Conservation (phyloP, 2,329 filamentous ascomycete species). For the Rhytidhysteron rufulum region DNA sequence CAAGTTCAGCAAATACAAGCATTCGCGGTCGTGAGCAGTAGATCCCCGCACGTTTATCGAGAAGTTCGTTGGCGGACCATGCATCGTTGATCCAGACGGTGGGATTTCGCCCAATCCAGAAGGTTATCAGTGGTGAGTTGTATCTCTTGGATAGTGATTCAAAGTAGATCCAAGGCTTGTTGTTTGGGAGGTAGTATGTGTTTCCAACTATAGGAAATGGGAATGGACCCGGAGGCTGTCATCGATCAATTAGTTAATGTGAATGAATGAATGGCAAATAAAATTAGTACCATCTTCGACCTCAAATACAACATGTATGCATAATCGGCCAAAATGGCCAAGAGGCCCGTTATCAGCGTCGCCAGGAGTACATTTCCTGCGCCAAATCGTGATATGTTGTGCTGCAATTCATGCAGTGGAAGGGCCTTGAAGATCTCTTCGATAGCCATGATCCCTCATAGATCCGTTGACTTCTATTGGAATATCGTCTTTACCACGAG, state of each 20-base stretch:
- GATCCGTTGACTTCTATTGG: too few relatives aligned
- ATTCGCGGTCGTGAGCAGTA: slow-evolving; percentile 50
- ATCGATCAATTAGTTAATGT: slow-evolving; percentile 9
- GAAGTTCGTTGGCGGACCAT: slow-evolving; percentile 49
- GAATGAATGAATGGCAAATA: slow-evolving; percentile 4
- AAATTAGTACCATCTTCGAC: slow-evolving; percentile 47
- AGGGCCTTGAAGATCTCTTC: slow-evolving; percentile 25
- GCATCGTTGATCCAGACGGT: slow-evolving; percentile 43
- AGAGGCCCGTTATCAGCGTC: slow-evolving; percentile 15
- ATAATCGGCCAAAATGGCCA: slow-evolving; percentile 42
- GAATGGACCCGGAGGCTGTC: slow-evolving; percentile 52
- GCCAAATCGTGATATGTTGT: slow-evolving; percentile 28
- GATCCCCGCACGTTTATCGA: slow-evolving; percentile 50
- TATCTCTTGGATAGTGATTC: slow-evolving; percentile 51
- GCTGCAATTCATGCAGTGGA: slow-evolving; percentile 24
- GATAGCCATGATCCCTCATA: slow-evolving; percentile 31
- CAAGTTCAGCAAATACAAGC: slow-evolving; percentile 43
- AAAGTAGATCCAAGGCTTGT: slow-evolving; percentile 58
- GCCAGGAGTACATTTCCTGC: slow-evolving; percentile 18
- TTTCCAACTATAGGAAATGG: slow-evolving; percentile 55
- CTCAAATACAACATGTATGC: slow-evolving; percentile 48
- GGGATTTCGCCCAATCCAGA: slow-evolving; percentile 47
- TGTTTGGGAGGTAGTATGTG: slow-evolving; percentile 52
- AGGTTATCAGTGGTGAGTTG: slow-evolving; percentile 50
- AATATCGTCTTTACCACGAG: too few relatives aligned